phyloP scores from a whole-genome alignment of 257 asterid species.

The Cordia subcordata region DNA sequence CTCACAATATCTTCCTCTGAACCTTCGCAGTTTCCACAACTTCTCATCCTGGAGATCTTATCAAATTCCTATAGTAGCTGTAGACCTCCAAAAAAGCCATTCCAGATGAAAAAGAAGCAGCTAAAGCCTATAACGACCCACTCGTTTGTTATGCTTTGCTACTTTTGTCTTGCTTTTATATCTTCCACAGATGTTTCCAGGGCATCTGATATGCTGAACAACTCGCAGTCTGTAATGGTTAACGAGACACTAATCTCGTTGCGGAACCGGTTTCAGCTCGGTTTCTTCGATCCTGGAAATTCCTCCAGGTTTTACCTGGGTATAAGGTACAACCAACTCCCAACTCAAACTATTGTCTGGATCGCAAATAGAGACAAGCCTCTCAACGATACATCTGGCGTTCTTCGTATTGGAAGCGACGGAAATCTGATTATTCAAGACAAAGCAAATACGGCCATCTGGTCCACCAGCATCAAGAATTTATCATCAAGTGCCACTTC shows the following conservation, averaged over 20 bases:
- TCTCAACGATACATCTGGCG: slow-evolving; percentile 7
- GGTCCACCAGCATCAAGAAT: slow-evolving; percentile 19
- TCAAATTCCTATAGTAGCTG: too few species aligned
- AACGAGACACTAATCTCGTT: slow-evolving; percentile 21
- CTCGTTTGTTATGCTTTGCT: background rate
- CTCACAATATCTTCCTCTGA: too few species aligned
- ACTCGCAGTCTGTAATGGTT: background rate
- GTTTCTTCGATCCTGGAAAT: slow-evolving; percentile 19
- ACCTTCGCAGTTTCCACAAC: too few species aligned
- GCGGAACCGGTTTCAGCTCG: slow-evolving; percentile 23
- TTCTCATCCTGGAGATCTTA: too few species aligned
- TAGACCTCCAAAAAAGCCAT: too few species aligned
- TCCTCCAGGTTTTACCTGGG: slow-evolving; percentile 26
- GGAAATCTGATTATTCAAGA: slow-evolving; percentile 9
- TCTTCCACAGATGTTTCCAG: background rate
- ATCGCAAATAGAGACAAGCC: slow-evolving; percentile 22
- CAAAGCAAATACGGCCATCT: background rate
- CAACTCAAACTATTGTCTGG: slow-evolving; percentile 11
- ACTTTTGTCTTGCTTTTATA: background rate
- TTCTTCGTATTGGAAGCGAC: slow-evolving; percentile 1
- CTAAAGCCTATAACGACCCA: background rate
- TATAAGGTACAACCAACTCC: slow-evolving; percentile 20
- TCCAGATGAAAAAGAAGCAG: too few species aligned
- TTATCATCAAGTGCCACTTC: slow-evolving; percentile 9
- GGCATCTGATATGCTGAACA: background rate